Evolutionary conservation across 495 filamentous ascomycete genomes (phyloP).

Genomic region (Penicillium verhagenii): DNA sequence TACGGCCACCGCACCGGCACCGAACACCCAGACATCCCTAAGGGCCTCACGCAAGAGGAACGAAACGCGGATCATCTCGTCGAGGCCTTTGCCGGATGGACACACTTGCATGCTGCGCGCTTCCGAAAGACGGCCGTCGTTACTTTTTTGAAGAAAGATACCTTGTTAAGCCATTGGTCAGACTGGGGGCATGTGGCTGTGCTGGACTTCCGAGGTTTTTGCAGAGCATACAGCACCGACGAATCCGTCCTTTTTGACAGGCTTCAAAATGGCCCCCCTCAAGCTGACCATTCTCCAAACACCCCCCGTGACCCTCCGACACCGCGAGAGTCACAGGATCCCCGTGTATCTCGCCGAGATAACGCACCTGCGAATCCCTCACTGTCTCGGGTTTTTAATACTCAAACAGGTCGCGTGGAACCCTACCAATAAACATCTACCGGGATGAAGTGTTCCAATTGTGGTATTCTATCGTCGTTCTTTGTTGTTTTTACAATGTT

Average conservation of each 20-base stretch:
- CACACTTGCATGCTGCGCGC: conserved; percentile 29
- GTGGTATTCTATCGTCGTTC: not conserved
- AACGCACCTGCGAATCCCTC: not conserved
- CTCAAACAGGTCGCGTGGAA: not conserved
- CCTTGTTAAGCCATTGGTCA: conserved; percentile 22
- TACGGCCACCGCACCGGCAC: conserved; percentile 19
- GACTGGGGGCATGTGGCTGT: conserved; percentile 34
- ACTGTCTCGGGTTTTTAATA: not conserved
- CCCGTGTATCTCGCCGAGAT: not conserved
- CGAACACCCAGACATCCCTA: conserved; percentile 18
- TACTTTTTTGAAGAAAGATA: conserved; percentile 8
- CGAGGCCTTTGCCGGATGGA: conserved; percentile 47
- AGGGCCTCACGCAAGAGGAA: conserved; percentile 20
- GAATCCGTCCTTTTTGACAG: not conserved
- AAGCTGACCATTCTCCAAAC: not conserved
- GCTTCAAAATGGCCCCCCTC: not conserved
- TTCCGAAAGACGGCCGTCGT: conserved; percentile 34
- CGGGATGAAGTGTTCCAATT: too few species aligned
- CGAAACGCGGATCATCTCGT: conserved; percentile 39
- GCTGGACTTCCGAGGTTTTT: not conserved
- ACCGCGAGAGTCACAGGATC: not conserved
- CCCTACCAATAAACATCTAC: not conserved
- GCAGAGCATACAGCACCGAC: not conserved
- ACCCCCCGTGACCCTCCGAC: not conserved
- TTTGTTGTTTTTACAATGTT: not conserved